phyloP scores from a whole-genome alignment of 2,329 filamentous ascomycete species.

The Tolypocladium album region DNA sequence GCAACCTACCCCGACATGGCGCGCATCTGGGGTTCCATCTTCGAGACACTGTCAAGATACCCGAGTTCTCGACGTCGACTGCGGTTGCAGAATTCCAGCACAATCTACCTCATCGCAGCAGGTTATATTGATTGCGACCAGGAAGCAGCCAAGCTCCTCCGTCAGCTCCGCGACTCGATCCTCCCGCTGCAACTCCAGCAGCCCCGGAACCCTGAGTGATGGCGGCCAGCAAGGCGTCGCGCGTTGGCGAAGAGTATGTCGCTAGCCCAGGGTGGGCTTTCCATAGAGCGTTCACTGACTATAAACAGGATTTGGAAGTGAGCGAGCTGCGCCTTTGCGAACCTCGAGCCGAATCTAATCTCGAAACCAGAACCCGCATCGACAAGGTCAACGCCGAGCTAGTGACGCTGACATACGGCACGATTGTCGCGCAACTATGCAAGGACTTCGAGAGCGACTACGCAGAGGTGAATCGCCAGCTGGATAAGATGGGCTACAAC shows the following conservation, averaged over 20 bases:
- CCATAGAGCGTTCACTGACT: constrained; percentile 11
- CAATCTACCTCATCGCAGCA: background rate
- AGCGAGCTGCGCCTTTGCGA: constrained; percentile 26
- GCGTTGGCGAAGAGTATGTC: constrained; percentile 51
- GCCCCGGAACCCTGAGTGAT: constrained; percentile 21
- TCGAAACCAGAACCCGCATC: constrained; percentile 62
- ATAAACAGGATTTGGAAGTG: constrained; percentile 79
- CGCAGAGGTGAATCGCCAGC: constrained; percentile 88
- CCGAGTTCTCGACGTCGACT: background rate
- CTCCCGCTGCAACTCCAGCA: background rate
- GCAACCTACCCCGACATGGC: background rate
- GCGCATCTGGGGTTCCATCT: background rate
- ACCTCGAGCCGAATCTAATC: constrained; percentile 15
- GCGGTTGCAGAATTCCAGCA: background rate
- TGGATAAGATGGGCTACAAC: constrained; percentile 99
- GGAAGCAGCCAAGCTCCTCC: background rate
- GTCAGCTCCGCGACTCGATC: background rate
- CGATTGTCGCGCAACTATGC: constrained; percentile 91
- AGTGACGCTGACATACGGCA: constrained; percentile 94
- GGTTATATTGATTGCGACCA: background rate
- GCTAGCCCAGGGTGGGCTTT: background rate
- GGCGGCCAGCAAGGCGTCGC: constrained; percentile 50
- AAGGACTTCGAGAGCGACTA: constrained; percentile 95
- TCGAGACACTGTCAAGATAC: background rate
- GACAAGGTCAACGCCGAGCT: constrained; percentile 98